Evolutionary conservation across 2,329 filamentous ascomycete species (phyloP), one percentile per base, ranked within the genome.

Genomic region (Microsporum canis): DNA sequence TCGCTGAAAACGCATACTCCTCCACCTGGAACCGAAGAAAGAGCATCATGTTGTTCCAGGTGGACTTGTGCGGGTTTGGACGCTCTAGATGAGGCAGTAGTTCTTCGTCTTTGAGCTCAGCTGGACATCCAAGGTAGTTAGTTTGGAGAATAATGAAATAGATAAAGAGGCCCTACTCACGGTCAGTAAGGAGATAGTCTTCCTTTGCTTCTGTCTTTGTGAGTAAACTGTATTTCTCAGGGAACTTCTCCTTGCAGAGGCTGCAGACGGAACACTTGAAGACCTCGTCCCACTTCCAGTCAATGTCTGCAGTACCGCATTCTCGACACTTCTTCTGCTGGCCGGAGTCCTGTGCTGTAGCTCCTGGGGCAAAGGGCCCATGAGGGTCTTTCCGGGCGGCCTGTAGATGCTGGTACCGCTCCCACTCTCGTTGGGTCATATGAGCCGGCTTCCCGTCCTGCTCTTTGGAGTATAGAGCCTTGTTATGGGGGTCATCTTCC

Each of bases 41-140:
- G 1, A 99, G 82, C 87, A 96, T 96, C 94, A 99, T 99, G 78
- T 95, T 90, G 73, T 96, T 91, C 89, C 91, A 99, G 62, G 91
- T 91, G 0, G 88, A 85, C 72, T 96, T 96, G 76, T 96, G 94
- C 0, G 94, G 94, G 68, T 99, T 99, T 0, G 94, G 92, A 38
- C 87, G 86, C 60, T 88, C 88, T 6, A 99, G 80, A 72, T 95
- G 91, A 0, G 92, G 92, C 0, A 99, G 80, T 1, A 99, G 79
- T 14, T 91, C 88, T 61, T 85, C 82, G 69, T 99, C 94, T 68
- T 88, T 87, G n/a, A 99, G 81, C 73, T 99, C 94, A 39, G 91
- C 89, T 88, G 65, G 63, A 56, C 14, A 17, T 14, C 8, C 31
- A 57, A 59, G 38, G 57, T 45, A 59, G 57, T 17, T 10, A 43